Percentiles rank a stretch among this genome's conserved stretches.
These are phyloP conservation scores for Crithidia acanthocephali DNA, from an alignment of 208 protist species.

Conservation along the genomic window DNA sequence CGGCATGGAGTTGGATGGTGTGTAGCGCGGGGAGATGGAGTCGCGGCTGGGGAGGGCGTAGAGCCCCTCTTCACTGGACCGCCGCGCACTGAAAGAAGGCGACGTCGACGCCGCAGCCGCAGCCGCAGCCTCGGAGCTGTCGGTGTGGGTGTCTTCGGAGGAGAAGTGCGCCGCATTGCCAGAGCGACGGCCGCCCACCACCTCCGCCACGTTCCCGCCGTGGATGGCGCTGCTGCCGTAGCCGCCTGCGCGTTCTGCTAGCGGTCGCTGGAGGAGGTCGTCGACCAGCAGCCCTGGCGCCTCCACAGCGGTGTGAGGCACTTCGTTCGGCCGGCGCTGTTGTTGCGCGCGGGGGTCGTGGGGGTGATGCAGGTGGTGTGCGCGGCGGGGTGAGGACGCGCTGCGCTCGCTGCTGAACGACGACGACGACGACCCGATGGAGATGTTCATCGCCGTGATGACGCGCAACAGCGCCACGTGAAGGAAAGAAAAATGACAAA, in stretches of 20 bases:
- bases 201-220: too few relatives aligned
- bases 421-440: slow-evolving; percentile 29
- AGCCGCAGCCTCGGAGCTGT: too few relatives aligned
- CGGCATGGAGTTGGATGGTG: slow-evolving; percentile 3
- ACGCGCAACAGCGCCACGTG: not conserved
- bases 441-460: slow-evolving; percentile 17
- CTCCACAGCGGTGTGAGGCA: too few relatives aligned
- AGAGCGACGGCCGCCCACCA: too few relatives aligned
- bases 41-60: slow-evolving; percentile 6
- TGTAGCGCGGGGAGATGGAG: slow-evolving; percentile 12
- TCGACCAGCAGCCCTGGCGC: not conserved
- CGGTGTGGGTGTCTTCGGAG: too few relatives aligned
- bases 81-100: not conserved
- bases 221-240: too few relatives aligned
- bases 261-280: not conserved
- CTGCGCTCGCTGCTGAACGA: slow-evolving; percentile 18
- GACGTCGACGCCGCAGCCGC: not conserved
- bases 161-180: too few relatives aligned
- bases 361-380: slow-evolving; percentile 2
- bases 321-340: not conserved
- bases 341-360: not conserved
- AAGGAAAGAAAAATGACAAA: too few relatives aligned
- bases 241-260: too few relatives aligned
- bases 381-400: not conserved
- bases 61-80: not conserved